phyloP scores from a whole-genome alignment of 1,284 basidiomycete species.

The Moniliella sp. region DNA sequence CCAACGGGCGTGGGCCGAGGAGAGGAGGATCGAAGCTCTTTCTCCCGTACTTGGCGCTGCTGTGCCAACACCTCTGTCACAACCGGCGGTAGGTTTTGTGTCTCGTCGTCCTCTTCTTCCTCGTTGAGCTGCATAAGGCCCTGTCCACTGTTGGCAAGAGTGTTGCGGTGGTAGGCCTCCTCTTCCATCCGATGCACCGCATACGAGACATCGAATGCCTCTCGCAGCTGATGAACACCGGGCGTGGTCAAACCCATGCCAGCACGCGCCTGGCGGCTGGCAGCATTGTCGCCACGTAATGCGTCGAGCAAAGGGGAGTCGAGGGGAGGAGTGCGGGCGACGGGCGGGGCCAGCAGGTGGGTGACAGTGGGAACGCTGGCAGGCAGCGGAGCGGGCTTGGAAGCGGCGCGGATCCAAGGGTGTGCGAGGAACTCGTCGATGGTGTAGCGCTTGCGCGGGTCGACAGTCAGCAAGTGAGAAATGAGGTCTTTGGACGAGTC shows the following conservation, averaged over 20 bases:
- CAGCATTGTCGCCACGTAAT: slow-evolving; percentile 40
- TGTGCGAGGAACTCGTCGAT: slow-evolving; percentile 94
- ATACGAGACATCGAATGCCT: slow-evolving; percentile 96
- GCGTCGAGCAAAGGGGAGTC: slow-evolving; percentile 59
- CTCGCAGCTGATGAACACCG: slow-evolving; percentile 59
- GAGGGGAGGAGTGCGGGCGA: slow-evolving; percentile 77
- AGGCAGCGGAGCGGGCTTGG: slow-evolving; percentile 20
- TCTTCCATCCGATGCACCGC: slow-evolving; percentile 98
- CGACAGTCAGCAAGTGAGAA: slow-evolving; percentile 77
- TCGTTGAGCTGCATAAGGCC: slow-evolving; percentile 64
- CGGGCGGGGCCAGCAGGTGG: slow-evolving; percentile 37
- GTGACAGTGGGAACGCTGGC: slow-evolving; percentile 20
- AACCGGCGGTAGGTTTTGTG: too few species aligned
- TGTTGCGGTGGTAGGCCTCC: too few species aligned
- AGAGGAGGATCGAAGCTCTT: too few species aligned
- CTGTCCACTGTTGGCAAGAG: slow-evolving; percentile 41
- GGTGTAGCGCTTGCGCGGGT: slow-evolving; percentile 79
- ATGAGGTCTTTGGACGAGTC: slow-evolving; percentile 80
- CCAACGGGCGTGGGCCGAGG: too few species aligned
- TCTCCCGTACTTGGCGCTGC: slow-evolving; percentile 7
- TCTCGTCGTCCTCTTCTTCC: slow-evolving; percentile 51
- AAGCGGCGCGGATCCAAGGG: slow-evolving; percentile 59
- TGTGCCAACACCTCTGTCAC: too few species aligned
- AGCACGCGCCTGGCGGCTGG: too few species aligned
- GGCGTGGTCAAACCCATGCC: slow-evolving; percentile 67